A percentile compares a stretch with the other conserved stretches of the same genome.
These are phyloP conservation scores for Thalassiosira mediterranea DNA, from an alignment of 352 stramenopile species.

Conservation along the genomic window DNA sequence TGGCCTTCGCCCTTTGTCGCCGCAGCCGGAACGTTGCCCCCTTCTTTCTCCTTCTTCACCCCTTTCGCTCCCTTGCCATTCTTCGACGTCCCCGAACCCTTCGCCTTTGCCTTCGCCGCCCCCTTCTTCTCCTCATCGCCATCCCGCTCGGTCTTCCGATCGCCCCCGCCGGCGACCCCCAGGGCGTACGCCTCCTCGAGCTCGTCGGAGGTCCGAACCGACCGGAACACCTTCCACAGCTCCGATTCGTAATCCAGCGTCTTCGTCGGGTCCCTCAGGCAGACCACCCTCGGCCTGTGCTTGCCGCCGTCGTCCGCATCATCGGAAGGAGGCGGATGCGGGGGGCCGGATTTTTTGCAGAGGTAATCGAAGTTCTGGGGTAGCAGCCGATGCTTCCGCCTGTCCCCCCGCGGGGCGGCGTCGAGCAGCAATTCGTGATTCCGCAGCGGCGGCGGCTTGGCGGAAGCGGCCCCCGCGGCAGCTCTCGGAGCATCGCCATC, in stretches of 20 bases:
- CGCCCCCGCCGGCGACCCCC: no score
- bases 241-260: conserved; percentile 69
- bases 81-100: no score
- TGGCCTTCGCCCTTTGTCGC: no score
- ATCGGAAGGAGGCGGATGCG: neutral
- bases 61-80: no score
- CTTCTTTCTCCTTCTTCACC: no score
- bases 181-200: conserved; percentile 46
- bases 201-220: conserved; percentile 55
- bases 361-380: conserved; percentile 52
- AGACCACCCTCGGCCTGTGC: conserved; percentile 55
- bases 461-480: no score
- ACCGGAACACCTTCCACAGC: conserved; percentile 74
- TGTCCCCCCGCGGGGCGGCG: conserved; percentile 16
- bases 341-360: conserved; percentile 17
- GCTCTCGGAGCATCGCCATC: conserved; percentile 1
- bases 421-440: conserved; percentile 18
- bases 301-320: neutral
- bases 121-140: neutral
- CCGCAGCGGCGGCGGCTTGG: neutral
- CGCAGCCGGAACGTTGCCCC: no score
- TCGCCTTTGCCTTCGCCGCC: neutral
- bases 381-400: conserved; percentile 29
- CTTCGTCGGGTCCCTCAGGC: conserved; percentile 59
- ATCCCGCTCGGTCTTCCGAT: no score